A percentile compares a stretch with the other conserved stretches of the same genome.
Conservation (phyloP, 2,329 filamentous ascomycete species). For the Claviceps spartinae region DNA sequence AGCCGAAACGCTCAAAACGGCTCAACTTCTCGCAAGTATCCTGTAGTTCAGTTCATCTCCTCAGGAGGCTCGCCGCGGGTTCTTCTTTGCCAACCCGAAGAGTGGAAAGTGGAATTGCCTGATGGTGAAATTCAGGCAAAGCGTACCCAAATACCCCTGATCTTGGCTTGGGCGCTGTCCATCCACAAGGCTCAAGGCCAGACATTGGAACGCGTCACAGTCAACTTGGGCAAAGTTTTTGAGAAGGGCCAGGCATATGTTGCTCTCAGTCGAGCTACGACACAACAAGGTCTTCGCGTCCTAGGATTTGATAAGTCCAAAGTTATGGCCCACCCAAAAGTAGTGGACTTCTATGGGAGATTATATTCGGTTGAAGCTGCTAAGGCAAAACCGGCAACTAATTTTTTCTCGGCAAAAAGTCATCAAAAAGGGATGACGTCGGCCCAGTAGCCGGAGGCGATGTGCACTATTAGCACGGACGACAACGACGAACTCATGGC, state of each 20-base stretch:
- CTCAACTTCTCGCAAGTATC: slow-evolving; percentile 49
- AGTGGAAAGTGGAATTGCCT: slow-evolving; percentile 95
- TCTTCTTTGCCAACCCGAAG: slow-evolving; percentile 72
- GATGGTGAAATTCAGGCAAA: slow-evolving; percentile 88
- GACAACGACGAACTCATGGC: slow-evolving; percentile 38
- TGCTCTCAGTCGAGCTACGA: slow-evolving; percentile 82
- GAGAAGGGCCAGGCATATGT: slow-evolving; percentile 98
- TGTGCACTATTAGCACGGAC: slow-evolving; percentile 22
- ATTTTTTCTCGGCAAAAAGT: slow-evolving; percentile 29
- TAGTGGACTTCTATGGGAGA: slow-evolving; percentile 73
- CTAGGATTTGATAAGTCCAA: slow-evolving; percentile 77
- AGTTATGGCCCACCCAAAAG: slow-evolving; percentile 85
- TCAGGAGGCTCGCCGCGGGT: slow-evolving; percentile 50
- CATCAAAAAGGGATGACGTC: slow-evolving; percentile 16
- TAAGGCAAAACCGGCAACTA: slow-evolving; percentile 29
- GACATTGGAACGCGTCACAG: slow-evolving; percentile 84
- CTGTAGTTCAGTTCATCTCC: slow-evolving; percentile 71
- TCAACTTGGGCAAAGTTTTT: slow-evolving; percentile 83
- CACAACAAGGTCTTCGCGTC: slow-evolving; percentile 76
- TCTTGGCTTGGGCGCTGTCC: slow-evolving; percentile 89
- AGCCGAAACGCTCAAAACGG: slow-evolving; percentile 28
- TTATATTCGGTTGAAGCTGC: slow-evolving; percentile 51
- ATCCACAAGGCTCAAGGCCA: slow-evolving; percentile 98
- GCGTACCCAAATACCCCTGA: slow-evolving; percentile 70
- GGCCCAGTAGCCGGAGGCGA: slow-evolving; percentile 8